Base-by-base conservation (phyloP, 306 rosid species). In the Rubus idaeus region DNA sequence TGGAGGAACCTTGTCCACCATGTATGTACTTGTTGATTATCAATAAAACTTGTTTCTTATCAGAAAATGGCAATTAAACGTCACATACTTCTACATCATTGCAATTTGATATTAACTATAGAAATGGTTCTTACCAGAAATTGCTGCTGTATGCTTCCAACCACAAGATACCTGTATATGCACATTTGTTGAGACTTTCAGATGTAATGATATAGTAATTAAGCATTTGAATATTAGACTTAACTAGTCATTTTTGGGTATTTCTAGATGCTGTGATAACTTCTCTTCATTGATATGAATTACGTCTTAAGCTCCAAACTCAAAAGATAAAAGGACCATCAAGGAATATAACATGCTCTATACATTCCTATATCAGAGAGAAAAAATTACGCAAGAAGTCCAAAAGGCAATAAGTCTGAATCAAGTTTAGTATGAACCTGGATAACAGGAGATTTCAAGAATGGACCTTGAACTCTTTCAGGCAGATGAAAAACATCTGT, bases 61-160 rank as follows among this genome's bases (percentile, higher is more conserved):
- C 35, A 57, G 63, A 7, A 57, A 57, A 21, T 57, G 63, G 20
- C 13, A 20, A 20, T 20, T 8, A n/a, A 20, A 55, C 4, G 30
- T 55, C 61, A 55, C 58, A n/a, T 55, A 10, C 61, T 55, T 52
- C 61, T 18, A 20, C 61, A n/a, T 55, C 61, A 55, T n/a, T 30
- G 51, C 47, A 56, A 44, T 35, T 21, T 45, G 40, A 44, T 39
- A 50, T 20, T 42, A 42, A 23, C 57, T 17, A 39, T 12, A 23
- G 10, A 70, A 67, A 53, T 40, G 57, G 60, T 42, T 41, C 77
- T 50, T 83, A 91, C 97, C 96, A 81, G 97, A 86, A 77, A 94
- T 80, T 5, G 97, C 97, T 47, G 98, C 96, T 3, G 97, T 90
- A 73, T 94, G 98, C 85, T 94, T 94, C 97, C 98, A 94, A 84